Evolutionary conservation across 371 early-diverging fungal genomes (phyloP).

Genomic region (Furculomyces boomerangus): DNA sequence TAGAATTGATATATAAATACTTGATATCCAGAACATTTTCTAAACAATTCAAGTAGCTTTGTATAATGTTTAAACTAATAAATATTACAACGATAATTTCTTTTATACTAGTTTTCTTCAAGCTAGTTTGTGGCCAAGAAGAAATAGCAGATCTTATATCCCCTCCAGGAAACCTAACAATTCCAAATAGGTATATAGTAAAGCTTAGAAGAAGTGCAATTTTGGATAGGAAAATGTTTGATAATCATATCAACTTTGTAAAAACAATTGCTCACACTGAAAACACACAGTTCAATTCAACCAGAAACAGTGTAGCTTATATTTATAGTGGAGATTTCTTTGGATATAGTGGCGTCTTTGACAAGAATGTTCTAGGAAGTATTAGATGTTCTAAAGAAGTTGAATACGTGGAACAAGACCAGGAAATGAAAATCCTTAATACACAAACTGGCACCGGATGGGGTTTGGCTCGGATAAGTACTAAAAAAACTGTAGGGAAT

Average conservation of each 20-base stretch:
- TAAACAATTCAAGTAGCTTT: no score
- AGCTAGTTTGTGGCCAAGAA: no score
- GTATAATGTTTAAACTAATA: no score
- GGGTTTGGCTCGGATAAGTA: conserved; percentile 79
- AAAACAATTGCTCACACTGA: background rate
- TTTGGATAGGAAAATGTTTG: no score
- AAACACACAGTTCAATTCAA: background rate
- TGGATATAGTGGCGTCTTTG: background rate
- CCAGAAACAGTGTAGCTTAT: background rate
- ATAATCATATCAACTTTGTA: background rate
- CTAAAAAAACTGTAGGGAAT: conserved; percentile 38
- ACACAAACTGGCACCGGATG: conserved; percentile 64
- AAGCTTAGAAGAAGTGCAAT: no score
- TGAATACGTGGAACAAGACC: conserved; percentile 79
- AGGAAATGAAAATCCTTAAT: conserved; percentile 49
- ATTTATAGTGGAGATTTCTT: background rate
- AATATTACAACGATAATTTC: no score
- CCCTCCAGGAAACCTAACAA: no score
- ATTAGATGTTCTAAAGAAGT: conserved; percentile 26
- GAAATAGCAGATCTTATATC: no score
- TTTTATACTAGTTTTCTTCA: no score
- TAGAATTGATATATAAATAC: no score
- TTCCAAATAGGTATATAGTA: no score
- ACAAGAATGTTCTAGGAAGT: background rate
- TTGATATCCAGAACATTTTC: no score